Evolutionary conservation across 768 basidiomycete genomes (phyloP), one percentile per base, ranked within the genome.

Genomic region (Candolleomyces efflorescens): DNA sequence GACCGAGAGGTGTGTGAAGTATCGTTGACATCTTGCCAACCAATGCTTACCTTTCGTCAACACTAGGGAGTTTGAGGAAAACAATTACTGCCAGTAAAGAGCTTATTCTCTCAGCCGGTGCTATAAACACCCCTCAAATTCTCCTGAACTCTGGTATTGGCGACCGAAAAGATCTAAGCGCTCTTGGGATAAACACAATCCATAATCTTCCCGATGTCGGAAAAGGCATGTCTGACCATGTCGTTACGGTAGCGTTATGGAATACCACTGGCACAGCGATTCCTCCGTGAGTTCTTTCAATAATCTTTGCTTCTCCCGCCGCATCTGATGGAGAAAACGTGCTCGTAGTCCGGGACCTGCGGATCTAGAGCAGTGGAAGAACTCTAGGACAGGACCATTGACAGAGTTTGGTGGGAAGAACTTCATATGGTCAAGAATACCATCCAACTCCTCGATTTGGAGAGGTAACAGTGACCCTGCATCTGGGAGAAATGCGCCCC

Each of bases 131-230:
- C 15, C 63, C 63, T 17, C 61, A 60, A 20, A 56, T 64, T 15
- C 55, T 64, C 0, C 22, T 64, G 11, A 49, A 61, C 26, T 62
- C 61, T 17, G 63, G 65, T 27, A 62, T 66, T 32, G 64, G 66
- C 9, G 56, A 62, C 24, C 10, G 39, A 6, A 23, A 23, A 13
- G 60, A 64, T 5, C 50, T 67, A 13, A 26, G 27, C 17, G 38
- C 49, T 17, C 47, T 61, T 17, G 65, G 65, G 17, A 67, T 73
- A 53, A 39, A 62, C n/a, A 44, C 68, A 5, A 36, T 70, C 23
- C 61, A 70, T 26, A 53, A 71, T 43, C 52, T 66, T 17, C 67
- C 73, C 13, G 60, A 63, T 43, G 68, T 74, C 18, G 71, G 73
- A 4, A 60, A 64, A 51, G 65, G 70, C 49, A 48, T 74, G 48